Percentiles rank a stretch among this genome's conserved stretches.
These are phyloP conservation scores for Apiospora koreana DNA, from an alignment of 2,329 filamentous ascomycete genomes.

Conservation along the genomic window DNA sequence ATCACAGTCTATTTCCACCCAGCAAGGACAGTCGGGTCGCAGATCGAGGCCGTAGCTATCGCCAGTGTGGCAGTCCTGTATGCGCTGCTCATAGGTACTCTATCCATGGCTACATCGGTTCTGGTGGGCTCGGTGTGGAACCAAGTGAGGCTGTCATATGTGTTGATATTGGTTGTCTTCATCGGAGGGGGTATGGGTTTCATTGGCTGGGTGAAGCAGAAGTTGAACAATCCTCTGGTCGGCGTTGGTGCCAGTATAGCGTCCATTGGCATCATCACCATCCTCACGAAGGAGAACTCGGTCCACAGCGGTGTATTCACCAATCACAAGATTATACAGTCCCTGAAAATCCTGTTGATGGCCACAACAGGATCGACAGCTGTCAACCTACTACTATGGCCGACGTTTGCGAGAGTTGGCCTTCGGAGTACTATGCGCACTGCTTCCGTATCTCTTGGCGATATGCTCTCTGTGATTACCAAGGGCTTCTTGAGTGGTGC, in stretches of 20 bases:
- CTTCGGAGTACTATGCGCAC: conserved; percentile 74
- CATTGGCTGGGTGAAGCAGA: conserved; percentile 85
- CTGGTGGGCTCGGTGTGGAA: conserved; percentile 70
- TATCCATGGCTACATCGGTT: conserved; percentile 87
- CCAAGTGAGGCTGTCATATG: conserved; percentile 71
- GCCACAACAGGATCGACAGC: conserved; percentile 71
- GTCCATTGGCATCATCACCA: conserved; percentile 84
- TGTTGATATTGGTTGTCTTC: conserved; percentile 78
- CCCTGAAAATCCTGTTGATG: conserved; percentile 81
- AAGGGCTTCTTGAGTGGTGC: conserved; percentile 81
- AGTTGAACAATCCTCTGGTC: conserved; percentile 74
- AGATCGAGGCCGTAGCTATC: conserved; percentile 81
- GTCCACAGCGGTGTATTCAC: conserved; percentile 82
- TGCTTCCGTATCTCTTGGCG: conserved; percentile 73
- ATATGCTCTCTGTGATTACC: conserved; percentile 81
- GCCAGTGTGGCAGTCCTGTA: conserved; percentile 79
- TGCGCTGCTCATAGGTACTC: conserved; percentile 71
- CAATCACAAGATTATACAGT: conserved; percentile 77
- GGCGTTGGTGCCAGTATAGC: conserved; percentile 85
- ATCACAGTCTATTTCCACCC: conserved; percentile 96
- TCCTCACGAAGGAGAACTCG: conserved; percentile 88
- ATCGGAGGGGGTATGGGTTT: conserved; percentile 85
- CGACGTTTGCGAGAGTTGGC: conserved; percentile 72
- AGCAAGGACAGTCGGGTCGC: conserved; percentile 80
- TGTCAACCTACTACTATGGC: conserved; percentile 77